These are phyloP conservation scores for Biancaea sappan DNA, from an alignment of 306 rosid genomes.

Conservation along the genomic window DNA sequence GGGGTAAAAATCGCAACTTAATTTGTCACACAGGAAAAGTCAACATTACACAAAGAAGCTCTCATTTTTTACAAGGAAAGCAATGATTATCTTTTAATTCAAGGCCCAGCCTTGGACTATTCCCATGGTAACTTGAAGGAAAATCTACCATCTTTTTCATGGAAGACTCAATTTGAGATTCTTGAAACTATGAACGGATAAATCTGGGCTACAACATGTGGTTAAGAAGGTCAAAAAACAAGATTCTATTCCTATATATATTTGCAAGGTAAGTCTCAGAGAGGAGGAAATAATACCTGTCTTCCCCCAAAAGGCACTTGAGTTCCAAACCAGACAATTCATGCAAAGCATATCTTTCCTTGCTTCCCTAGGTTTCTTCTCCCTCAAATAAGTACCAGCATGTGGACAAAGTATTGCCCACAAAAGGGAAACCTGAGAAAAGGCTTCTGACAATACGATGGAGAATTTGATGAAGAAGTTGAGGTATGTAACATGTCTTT, in stretches of 20 bases:
- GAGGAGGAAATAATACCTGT: slow-evolving; percentile 62
- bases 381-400: slow-evolving; percentile 52
- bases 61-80: slow-evolving; percentile 11
- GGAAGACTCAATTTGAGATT: slow-evolving; percentile 3
- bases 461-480: slow-evolving; percentile 52
- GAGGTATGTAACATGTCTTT: slow-evolving; percentile 50
- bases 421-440: slow-evolving; percentile 31
- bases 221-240: not conserved
- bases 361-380: slow-evolving; percentile 46
- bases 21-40: not conserved
- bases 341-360: slow-evolving; percentile 69
- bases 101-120: not conserved
- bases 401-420: slow-evolving; percentile 23
- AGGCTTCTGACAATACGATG: slow-evolving; percentile 36
- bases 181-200: not conserved
- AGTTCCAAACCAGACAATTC: slow-evolving; percentile 55
- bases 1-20: too few species aligned
- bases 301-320: slow-evolving; percentile 50
- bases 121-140: slow-evolving; percentile 8
- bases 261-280: slow-evolving; percentile 29
- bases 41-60: not conserved
- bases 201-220: not conserved
- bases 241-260: slow-evolving; percentile 26
- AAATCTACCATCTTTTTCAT: slow-evolving; percentile 15
- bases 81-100: not conserved